Evolutionary conservation across 192 early-diverging fungal species (phyloP).

Genomic region (Coemansia sp.): DNA sequence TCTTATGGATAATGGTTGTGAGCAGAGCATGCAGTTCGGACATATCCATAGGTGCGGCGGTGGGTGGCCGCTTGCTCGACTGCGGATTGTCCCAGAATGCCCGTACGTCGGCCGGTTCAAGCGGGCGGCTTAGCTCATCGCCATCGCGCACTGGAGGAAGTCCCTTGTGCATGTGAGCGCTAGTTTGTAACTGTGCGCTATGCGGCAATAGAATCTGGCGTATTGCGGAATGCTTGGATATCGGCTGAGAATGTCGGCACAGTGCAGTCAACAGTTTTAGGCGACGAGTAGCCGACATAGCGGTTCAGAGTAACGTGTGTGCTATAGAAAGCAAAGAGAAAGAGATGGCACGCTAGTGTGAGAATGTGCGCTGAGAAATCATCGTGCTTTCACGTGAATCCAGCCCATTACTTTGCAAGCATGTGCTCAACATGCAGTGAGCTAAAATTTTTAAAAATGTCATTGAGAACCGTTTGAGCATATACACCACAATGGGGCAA

Average conservation of each 20-base stretch:
- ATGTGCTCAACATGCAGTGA: no score
- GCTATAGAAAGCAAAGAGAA: no score
- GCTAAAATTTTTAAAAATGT: no score
- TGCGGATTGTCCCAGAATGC: slow-evolving; percentile 34
- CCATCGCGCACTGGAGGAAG: slow-evolving; percentile 34
- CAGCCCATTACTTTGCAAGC: no score
- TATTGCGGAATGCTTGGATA: no score
- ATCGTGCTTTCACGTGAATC: no score
- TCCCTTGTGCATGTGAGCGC: background rate
- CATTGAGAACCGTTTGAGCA: background rate
- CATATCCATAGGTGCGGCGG: background rate
- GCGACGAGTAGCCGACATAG: no score
- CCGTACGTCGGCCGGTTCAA: slow-evolving; percentile 39
- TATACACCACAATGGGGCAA: slow-evolving; percentile 8
- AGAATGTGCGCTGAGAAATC: no score
- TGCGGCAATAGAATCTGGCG: background rate
- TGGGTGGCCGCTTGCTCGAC: background rate
- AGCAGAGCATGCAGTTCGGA: slow-evolving; percentile 22
- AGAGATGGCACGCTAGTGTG: no score
- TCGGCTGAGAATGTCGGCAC: no score
- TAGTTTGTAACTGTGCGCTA: slow-evolving; percentile 12
- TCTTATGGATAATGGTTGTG: slow-evolving; percentile 47
- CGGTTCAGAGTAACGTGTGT: no score
- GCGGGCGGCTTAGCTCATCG: slow-evolving; percentile 45
- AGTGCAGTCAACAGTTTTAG: no score